phyloP scores from a whole-genome alignment of 306 rosid genomes.

The Acacia melanoxylon region DNA sequence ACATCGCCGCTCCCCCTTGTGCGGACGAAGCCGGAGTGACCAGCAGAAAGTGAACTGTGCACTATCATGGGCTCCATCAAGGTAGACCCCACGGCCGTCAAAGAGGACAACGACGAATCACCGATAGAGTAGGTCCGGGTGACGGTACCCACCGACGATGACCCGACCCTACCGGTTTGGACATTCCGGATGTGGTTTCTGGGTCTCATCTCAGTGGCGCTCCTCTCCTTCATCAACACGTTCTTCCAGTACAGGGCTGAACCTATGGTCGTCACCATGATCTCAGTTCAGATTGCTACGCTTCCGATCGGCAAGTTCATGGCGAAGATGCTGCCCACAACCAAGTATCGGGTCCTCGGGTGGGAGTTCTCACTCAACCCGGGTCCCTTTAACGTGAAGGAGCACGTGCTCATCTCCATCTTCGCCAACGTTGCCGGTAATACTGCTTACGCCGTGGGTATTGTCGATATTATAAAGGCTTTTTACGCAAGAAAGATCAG shows the following conservation, averaged over 20 bases:
- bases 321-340: constrained; percentile 47
- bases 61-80: constrained; percentile 1
- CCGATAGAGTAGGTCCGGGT: constrained; percentile 65
- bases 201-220: constrained; percentile 47
- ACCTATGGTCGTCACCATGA: constrained; percentile 53
- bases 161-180: constrained; percentile 62
- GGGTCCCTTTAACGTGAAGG: constrained; percentile 76
- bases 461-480: constrained; percentile 54
- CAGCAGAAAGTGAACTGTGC: not conserved
- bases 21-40: not conserved
- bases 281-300: constrained; percentile 59
- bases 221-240: constrained; percentile 64
- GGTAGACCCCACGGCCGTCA: not conserved
- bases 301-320: constrained; percentile 69
- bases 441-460: constrained; percentile 59
- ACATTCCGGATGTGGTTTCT: constrained; percentile 81
- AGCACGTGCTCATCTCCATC: constrained; percentile 71
- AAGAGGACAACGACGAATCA: constrained; percentile 40
- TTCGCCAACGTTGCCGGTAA: constrained; percentile 70
- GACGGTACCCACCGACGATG: constrained; percentile 56
- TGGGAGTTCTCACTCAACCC: constrained; percentile 53
- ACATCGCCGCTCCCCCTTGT: not conserved
- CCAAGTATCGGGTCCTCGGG: constrained; percentile 34
- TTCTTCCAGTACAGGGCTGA: constrained; percentile 60
- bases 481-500: constrained; percentile 52